Evolutionary conservation across 768 basidiomycete species (phyloP), one percentile per base, ranked within the genome.

Genomic region (Lyophyllum semitale): DNA sequence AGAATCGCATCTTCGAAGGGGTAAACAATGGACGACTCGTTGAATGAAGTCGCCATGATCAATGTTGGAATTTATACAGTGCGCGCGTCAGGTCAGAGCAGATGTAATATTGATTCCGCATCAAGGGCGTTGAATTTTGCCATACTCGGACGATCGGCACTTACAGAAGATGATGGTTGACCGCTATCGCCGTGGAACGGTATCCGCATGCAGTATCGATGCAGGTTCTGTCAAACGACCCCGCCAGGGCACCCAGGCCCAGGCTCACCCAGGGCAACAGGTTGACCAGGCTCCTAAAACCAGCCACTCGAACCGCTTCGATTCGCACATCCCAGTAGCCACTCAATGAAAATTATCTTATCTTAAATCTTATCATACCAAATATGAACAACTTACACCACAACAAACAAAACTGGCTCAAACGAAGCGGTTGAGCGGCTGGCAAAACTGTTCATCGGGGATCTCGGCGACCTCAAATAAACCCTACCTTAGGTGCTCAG

Each of bases 181-280:
- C n/a, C 37, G 35, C 23, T 49, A 49, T 26, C 38, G 35, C 11
- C 48, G 35, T 13, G 35, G 23, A 13, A 35, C 22, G 37, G 18
- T 40, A 49, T 49, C 48, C 48, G 23, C 37, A 49, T 38, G 48
- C 23, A 49, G 48, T 27, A 49, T 33, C 35, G 20, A 38, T 20
- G 5, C 43, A 27, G 43, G 20, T 44, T 44, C 23, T 44, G 22
- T 27, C 43, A 44, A 8, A 40, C 17, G 38, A 40, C 38, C 26
- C 43, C 20, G 11, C 17, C 45, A 47, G n/a, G 17, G 45, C 11
- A 30, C 8, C 26, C 17, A n/a, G n/a, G n/a, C n/a, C n/a, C n/a
- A n/a, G n/a, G n/a, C n/a, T n/a, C n/a, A n/a, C n/a, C n/a, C n/a
- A n/a, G n/a, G n/a, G n/a, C n/a, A n/a, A n/a, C n/a, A 13, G 9